Base-by-base conservation (phyloP, 371 early-diverging fungal species). In the Zychaea mexicana region DNA sequence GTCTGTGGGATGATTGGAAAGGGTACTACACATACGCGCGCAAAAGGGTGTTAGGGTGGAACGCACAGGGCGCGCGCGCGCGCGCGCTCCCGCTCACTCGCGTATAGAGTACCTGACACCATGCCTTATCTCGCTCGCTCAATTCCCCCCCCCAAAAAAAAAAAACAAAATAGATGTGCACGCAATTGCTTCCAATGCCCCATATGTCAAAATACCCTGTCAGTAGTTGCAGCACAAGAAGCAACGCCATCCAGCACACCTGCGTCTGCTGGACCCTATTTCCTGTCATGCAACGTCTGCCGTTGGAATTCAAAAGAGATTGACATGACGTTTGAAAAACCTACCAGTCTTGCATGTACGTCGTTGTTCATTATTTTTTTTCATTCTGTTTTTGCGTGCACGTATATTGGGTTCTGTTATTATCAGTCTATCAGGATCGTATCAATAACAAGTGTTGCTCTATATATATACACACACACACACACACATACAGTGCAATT, bases 141-240 rank as follows among this genome's bases (percentile, higher is more conserved):
- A n/a, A n/a, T n/a, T n/a, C n/a, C n/a, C n/a, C n/a, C n/a, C n/a
- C n/a, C n/a, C n/a, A n/a, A n/a, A n/a, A n/a, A n/a, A n/a, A n/a
- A n/a, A n/a, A n/a, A n/a, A n/a, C n/a, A n/a, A n/a, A n/a, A 27
- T 28, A 92, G 95, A 71, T 97, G 98, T 67, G 94, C 93, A 0
- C 85, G 97, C 52, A 96, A 96, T 72, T 96, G 98, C 78, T 96
- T 96, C 69, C 89, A 93, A 60, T 97, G 97, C 71, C 98, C 98
- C 7, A 79, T 90, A 27, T 97, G 96, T 75, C 83, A 87, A 49
- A 93, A 92, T 39, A 90, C 92, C 5, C 77, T 96, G 30, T 85
- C 89, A 2, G 96, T 96, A 7, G 86, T 94, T 21, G 88, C 91
- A 17, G 77, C 85, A 0, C 88, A 89, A 30, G 88, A 83, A 57